Evolutionary conservation across 2,329 filamentous ascomycete species (phyloP).

Genomic region (Nectriaceae sp.): DNA sequence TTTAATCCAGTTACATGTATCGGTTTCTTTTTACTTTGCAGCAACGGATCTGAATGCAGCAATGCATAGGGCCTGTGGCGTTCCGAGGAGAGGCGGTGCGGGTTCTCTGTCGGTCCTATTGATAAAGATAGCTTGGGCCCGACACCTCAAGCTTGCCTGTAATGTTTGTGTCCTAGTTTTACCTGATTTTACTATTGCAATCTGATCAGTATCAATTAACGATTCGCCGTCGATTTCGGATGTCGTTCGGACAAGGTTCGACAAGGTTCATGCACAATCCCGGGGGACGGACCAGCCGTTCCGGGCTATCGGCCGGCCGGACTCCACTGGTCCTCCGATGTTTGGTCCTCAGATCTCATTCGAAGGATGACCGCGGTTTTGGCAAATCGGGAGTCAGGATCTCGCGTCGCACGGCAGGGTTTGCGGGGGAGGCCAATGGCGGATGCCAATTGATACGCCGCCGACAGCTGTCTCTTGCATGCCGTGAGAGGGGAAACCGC

Average conservation of each 20-base stretch:
- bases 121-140: not conserved
- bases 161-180: constrained; percentile 1
- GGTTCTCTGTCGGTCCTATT: not conserved
- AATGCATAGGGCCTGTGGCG: not conserved
- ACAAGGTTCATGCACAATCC: not conserved
- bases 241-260: not conserved
- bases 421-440: not conserved
- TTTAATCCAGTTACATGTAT: not conserved
- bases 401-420: not conserved
- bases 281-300: not conserved
- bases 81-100: constrained; percentile 1
- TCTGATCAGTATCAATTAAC: not conserved
- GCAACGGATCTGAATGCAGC: not conserved
- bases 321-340: too few species aligned
- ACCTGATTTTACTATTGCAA: not conserved
- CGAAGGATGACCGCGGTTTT: too few species aligned
- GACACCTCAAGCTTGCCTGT: not conserved
- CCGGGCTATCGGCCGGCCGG: too few species aligned
- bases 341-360: too few species aligned
- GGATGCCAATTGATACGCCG: not conserved
- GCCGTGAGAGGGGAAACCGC: not conserved
- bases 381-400: too few species aligned
- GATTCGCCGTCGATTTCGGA: not conserved
- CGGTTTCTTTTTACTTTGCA: not conserved
- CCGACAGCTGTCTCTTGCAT: not conserved